Percentiles rank a stretch among this genome's conserved stretches.
phyloP scores from a whole-genome alignment of 768 basidiomycete genomes.

The Phaffia australis region DNA sequence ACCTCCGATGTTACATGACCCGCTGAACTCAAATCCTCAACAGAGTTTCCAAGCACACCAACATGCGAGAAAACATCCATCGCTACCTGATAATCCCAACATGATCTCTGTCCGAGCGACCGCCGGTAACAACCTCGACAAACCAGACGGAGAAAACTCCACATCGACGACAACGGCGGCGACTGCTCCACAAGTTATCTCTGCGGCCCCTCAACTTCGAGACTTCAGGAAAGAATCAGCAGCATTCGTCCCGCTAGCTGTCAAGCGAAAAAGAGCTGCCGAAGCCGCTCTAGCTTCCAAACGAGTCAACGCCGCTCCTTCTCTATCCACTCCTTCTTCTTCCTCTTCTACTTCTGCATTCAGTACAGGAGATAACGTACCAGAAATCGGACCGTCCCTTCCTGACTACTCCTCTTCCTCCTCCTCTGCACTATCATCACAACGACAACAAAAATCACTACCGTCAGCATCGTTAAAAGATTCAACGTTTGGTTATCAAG shows the following conservation, averaged over 20 bases:
- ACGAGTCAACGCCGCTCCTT: slow-evolving; percentile 7
- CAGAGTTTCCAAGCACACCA: slow-evolving; percentile 63
- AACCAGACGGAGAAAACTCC: slow-evolving; percentile 1
- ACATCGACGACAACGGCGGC: slow-evolving; percentile 32
- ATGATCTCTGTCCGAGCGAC: slow-evolving; percentile 18
- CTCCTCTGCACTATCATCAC: neutral
- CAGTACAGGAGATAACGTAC: neutral
- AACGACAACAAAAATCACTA: neutral
- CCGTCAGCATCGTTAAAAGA: neutral
- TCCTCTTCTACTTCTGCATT: neutral
- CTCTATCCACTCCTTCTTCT: neutral
- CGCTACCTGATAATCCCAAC: slow-evolving; percentile 29
- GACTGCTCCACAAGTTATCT: slow-evolving; percentile 51
- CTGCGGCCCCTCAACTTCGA: slow-evolving; percentile 73
- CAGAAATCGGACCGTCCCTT: neutral
- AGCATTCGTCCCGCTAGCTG: slow-evolving; percentile 69
- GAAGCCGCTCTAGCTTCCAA: neutral
- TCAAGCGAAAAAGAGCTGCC: slow-evolving; percentile 53
- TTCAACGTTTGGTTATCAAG: slow-evolving; percentile 1
- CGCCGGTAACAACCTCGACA: neutral
- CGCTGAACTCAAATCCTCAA: slow-evolving; percentile 61
- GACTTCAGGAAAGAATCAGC: slow-evolving; percentile 93
- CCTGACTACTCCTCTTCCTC: neutral
- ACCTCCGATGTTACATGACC: slow-evolving; percentile 47
- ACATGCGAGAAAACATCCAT: slow-evolving; percentile 16